These are phyloP conservation scores for Triticum aestivum DNA, from an alignment of 176 grass and related monocot genomes.

Conservation along the genomic window IWGSC_CS_RefSeq_v2.1 NC_057799.1:596628356-596628855, in stretches of 20 bases:
- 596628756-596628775: slow-evolving; percentile 4
- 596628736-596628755: neutral
- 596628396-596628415: neutral
- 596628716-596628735: slow-evolving; percentile 11
- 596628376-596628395: slow-evolving; percentile 14
- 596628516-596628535: slow-evolving; percentile 10
- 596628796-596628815: slow-evolving; percentile 3
- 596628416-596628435: neutral
- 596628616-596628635: neutral
- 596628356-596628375: neutral
- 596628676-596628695: neutral
- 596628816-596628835: neutral
- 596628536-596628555: neutral
- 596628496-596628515: neutral
- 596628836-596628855: slow-evolving; percentile 8
- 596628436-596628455: slow-evolving; percentile 12
- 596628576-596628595: neutral
- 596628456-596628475: slow-evolving; percentile 3
- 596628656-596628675: neutral
- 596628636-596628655: neutral
- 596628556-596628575: slow-evolving; percentile 1
- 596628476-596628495: neutral
- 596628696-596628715: neutral
- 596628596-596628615: slow-evolving; percentile 1
- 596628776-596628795: neutral